Evolutionary conservation across 2,329 filamentous ascomycete species (phyloP).

Genomic region (Alternaria sp.): DNA sequence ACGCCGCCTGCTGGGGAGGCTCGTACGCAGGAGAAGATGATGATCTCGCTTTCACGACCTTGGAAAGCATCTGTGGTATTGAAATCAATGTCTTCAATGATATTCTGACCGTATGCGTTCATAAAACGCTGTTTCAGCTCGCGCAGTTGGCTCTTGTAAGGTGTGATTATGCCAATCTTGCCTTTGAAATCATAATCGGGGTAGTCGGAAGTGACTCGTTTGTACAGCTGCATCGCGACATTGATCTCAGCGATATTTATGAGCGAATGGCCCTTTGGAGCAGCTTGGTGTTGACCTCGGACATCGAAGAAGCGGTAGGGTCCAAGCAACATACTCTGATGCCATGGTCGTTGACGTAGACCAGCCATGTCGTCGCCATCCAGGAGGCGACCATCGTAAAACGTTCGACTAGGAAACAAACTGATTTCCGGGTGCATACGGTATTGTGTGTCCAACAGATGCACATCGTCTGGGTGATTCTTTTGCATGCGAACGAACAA

Average conservation of each 20-base stretch:
- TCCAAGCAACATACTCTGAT: constrained; percentile 79
- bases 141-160: constrained; percentile 91
- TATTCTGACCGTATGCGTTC: constrained; percentile 74
- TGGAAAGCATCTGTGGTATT: constrained; percentile 99
- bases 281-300: constrained; percentile 82
- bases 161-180: constrained; percentile 96
- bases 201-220: constrained; percentile 78
- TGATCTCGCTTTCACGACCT: constrained; percentile 94
- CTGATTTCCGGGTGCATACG: constrained; percentile 99
- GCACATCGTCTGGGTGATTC: constrained; percentile 86
- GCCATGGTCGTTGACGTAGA: constrained; percentile 84
- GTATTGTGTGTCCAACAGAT: constrained; percentile 96
- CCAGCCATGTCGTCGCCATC: constrained; percentile 85
- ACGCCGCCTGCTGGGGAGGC: constrained; percentile 93
- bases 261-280: constrained; percentile 85
- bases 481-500: constrained; percentile 98
- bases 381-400: constrained; percentile 88
- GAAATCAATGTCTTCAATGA: constrained; percentile 87
- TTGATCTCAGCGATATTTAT: constrained; percentile 89
- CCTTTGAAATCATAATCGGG: constrained; percentile 74
- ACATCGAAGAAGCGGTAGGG: constrained; percentile 99
- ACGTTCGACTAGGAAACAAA: constrained; percentile 85
- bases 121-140: constrained; percentile 81
- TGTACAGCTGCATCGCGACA: constrained; percentile 85
- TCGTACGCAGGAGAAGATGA: constrained; percentile 98